Base-by-base conservation (phyloP, 371 early-diverging fungal species). In the Mucor saturninus region DNA sequence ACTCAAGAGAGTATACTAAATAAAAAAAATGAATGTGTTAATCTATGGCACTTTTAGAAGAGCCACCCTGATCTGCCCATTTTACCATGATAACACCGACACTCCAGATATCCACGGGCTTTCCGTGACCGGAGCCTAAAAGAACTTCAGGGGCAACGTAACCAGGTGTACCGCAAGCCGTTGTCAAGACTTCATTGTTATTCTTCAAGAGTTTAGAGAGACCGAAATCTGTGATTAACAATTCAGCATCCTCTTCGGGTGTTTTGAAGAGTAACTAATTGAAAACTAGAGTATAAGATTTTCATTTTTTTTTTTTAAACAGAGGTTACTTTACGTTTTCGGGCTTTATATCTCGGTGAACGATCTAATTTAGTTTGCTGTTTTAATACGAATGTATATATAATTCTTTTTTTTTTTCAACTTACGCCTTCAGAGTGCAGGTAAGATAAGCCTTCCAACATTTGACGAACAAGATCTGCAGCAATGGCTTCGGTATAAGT, bases 71-170 rank as follows among this genome's bases (percentile, higher is more conserved):
- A 21, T 21, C 21, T 21, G 21, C 21, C 21, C 21, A 13, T 21
- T 51, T 68, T 70, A 72, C 76, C 59, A 93, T 86, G 52, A 97
- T 90, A 4, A 97, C 93, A 11, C 97, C 97, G 49, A 96, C 72
- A 29, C 91, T 89, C 96, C 96, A 97, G 62, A 95, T 74, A 72
- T 97, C 98, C 3, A 84, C 86, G n/a, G 84, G 84, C 35, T 77
- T 83, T 59, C 82, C 82, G 59, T 86, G 81, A 7, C 86, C 86
- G 39, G 80, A 80, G 46, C 80, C 91, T 35, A 78, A 74, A 54
- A 94, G 73, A 5, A 94, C 83, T 73, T 94, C 95, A 42, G 95
- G 95, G 0, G 93, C 91, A 68, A 93, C 94, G 75, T 93, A 95
- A 53, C 94, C 91, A 31, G 92, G 88, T 30, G 92, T 90, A 54